A percentile compares a stretch with the other conserved stretches of the same genome.
Conservation (phyloP, 2,329 filamentous ascomycete species). For the Hypomyces perniciosus region DNA sequence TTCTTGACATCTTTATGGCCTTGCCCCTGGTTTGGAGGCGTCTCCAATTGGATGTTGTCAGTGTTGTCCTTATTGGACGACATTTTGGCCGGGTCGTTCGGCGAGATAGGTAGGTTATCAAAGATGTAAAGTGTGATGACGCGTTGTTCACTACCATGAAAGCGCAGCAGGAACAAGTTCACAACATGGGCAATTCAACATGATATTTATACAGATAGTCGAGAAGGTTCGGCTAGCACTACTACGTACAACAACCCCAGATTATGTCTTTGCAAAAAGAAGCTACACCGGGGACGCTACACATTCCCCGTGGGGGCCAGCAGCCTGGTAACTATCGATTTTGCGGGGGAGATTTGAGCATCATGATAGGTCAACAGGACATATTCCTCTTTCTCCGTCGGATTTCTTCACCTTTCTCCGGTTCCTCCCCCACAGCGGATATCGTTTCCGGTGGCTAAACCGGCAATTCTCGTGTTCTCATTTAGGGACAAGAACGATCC, state of each 20-base stretch:
- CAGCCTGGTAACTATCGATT: not conserved
- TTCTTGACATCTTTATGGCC: not conserved
- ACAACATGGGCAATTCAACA: not conserved
- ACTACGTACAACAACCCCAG: not conserved
- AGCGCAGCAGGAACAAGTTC: not conserved
- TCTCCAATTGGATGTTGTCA: slow-evolving; percentile 10
- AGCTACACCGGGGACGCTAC: not conserved
- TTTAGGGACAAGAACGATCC: not conserved
- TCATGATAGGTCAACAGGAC: slow-evolving; percentile 7
- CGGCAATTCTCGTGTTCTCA: too few relatives aligned
- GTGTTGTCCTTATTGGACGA: slow-evolving; percentile 4
- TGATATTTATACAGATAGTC: slow-evolving; percentile 4
- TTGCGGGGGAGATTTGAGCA: slow-evolving; percentile 1
- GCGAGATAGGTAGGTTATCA: too few relatives aligned
- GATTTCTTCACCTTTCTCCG: slow-evolving; percentile 8
- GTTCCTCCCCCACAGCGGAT: slow-evolving; percentile 2
- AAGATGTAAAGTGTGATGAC: too few relatives aligned
- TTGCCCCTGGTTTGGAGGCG: not conserved
- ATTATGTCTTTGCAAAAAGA: not conserved
- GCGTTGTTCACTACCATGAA: too few relatives aligned
- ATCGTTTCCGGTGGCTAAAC: not conserved
- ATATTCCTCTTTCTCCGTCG: slow-evolving; percentile 4
- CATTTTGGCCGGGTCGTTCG: not conserved
- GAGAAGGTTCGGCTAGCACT: too few relatives aligned
- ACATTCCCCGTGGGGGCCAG: slow-evolving; percentile 2